phyloP scores from a whole-genome alignment of 2,329 filamentous ascomycete species.

The Exserohilum rostratum region DNA sequence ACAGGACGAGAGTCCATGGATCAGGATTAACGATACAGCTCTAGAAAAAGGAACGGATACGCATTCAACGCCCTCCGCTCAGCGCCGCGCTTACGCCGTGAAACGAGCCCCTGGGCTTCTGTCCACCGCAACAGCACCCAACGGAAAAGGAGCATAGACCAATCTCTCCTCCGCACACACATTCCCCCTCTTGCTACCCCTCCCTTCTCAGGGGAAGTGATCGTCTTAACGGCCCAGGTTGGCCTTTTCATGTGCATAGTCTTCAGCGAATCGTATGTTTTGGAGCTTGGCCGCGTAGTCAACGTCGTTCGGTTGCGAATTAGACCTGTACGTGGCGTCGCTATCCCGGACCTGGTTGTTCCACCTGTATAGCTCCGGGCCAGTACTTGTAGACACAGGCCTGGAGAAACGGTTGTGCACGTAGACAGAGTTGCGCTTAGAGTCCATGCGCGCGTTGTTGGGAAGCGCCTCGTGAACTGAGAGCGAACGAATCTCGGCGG shows the following conservation, averaged over 20 bases:
- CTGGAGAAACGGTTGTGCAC: slow-evolving; percentile 58
- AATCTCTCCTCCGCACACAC: too few species aligned
- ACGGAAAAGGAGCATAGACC: too few species aligned
- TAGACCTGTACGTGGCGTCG: slow-evolving; percentile 3
- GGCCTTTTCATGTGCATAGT: slow-evolving; percentile 6
- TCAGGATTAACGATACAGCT: too few species aligned
- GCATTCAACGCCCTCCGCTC: too few species aligned
- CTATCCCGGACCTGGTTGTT: slow-evolving; percentile 6
- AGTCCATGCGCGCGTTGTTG: slow-evolving; percentile 50
- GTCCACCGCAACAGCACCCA: too few species aligned
- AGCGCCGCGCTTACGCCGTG: too few species aligned
- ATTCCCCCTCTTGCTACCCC: too few species aligned
- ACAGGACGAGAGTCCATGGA: too few species aligned
- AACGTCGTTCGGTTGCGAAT: background rate
- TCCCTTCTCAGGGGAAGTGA: too few species aligned
- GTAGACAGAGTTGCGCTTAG: slow-evolving; percentile 40
- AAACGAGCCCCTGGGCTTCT: too few species aligned
- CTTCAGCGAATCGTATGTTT: slow-evolving; percentile 3
- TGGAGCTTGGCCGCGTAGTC: slow-evolving; percentile 7
- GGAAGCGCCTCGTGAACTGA: slow-evolving; percentile 46
- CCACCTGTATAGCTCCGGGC: slow-evolving; percentile 16
- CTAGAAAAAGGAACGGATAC: too few species aligned
- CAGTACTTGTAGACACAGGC: slow-evolving; percentile 15
- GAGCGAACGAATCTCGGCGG: slow-evolving; percentile 40
- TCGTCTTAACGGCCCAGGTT: background rate